These are phyloP conservation scores for Candida orba DNA, from an alignment of 805 yeast genomes.

Conservation along the genomic window DNA sequence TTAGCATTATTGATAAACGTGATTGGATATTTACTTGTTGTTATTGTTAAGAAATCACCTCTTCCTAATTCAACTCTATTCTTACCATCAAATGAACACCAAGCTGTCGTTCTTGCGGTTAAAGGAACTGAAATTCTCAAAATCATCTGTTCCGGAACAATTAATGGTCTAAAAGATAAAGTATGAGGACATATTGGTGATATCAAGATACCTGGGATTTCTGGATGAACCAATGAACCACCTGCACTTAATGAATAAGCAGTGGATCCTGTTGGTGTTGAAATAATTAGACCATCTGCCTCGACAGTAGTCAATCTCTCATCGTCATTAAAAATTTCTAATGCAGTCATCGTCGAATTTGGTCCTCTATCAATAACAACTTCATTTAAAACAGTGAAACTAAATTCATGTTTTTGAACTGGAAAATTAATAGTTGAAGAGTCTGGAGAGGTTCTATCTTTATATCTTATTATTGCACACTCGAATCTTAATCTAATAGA, in stretches of 20 bases:
- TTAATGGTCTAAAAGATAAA: constrained; percentile 44
- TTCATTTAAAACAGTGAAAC: constrained; percentile 40
- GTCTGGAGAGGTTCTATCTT: constrained; percentile 9
- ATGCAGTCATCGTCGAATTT: constrained; percentile 41
- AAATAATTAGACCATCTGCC: constrained; percentile 58
- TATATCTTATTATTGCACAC: constrained; percentile 37
- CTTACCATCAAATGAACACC: constrained; percentile 33
- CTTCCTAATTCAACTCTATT: constrained; percentile 24
- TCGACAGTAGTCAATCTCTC: constrained; percentile 51
- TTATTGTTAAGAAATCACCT: constrained; percentile 28
- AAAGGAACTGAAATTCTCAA: constrained; percentile 29
- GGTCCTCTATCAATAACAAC: constrained; percentile 48
- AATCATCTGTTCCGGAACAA: constrained; percentile 35
- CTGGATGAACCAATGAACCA: constrained; percentile 48
- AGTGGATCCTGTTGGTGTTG: constrained; percentile 64
- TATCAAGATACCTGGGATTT: constrained; percentile 46
- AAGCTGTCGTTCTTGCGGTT: constrained; percentile 26
- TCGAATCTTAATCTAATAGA: constrained; percentile 44
- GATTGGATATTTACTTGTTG: constrained; percentile 28
- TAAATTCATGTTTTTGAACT: constrained; percentile 6
- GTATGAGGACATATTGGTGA: constrained; percentile 52
- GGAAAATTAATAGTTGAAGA: constrained; percentile 9
- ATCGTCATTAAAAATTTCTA: constrained; percentile 42
- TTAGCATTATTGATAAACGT: constrained; percentile 19
- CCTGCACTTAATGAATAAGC: constrained; percentile 50